Evolutionary conservation across 306 rosid genomes (phyloP), one percentile per base, ranked within the genome.

Genomic region (Pyrus communis): DNA sequence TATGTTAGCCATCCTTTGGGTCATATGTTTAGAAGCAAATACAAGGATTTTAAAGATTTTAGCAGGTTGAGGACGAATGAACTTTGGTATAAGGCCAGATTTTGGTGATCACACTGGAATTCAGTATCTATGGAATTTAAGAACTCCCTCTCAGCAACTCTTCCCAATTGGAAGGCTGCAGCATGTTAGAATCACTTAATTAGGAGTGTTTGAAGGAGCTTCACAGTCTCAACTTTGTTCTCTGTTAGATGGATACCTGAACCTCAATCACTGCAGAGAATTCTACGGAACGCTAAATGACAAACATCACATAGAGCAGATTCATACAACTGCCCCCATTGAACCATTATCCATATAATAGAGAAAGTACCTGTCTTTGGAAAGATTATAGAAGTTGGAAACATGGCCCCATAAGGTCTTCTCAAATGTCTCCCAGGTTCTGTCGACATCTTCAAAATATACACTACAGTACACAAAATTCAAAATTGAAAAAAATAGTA

Each of bases 391-490:
- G 81, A 89, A 89, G 90, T 95, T 95, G 80, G 89, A 82, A 81
- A 92, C 19, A 71, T 92, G 98, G 63, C 85, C 92, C 97, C 98
- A 95, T 60, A 95, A 85, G 49, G 93, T 88, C 89, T 85, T 92
- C 89, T 95, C 98, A 89, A 95, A 95, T 77, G 88, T 89, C 85
- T 95, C 98, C 98, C 98, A 92, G 9, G 97, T 89, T 81, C 46
- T 88, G 80, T 95, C 98, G 35, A 95, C 97, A 40, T 95, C 98
- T 89, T 95, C 97, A 85, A 92, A 95, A 86, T 95, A 92, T 84
- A 88, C 96, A 72, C 98, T 95, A 82, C 54, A 35, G 69, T 71
- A 78, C 58, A 79, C 51, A 75, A 85, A 73, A 25, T 63, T 22
- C 31, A 22, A 73, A 66, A 69, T 22, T 46, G 70, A 45, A 76